Base-by-base conservation (phyloP, 805 yeast genomes). In the Metschnikowia lunata region DNA sequence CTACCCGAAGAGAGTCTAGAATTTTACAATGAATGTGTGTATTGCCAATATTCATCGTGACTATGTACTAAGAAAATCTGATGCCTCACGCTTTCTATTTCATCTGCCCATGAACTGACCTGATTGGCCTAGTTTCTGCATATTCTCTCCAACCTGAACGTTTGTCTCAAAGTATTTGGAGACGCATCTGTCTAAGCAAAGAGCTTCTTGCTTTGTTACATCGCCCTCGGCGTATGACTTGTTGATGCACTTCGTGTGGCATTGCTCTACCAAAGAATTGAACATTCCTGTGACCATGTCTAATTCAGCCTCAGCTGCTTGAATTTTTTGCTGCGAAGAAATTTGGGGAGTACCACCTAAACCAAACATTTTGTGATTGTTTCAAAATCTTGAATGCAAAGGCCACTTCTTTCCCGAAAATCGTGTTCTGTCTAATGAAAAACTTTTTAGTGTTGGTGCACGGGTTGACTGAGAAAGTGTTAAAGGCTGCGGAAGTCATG, bases 201-300 rank as follows among this genome's bases (percentile, higher is more conserved):
- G 71, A 37, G 88, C 80, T 70, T 90, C 97, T 56, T 74, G 80
- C 71, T 85, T 87, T 69, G 74, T 77, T 50, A 90, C 73, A 23
- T 82, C 89, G 44, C 88, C 84, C 42, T 87, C 90, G 41, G 66
- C 57, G 71, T 89, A 90, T 41, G 71, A 57, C 51, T 71, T 72
- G 60, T 58, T 75, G 62, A 89, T 85, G 72, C 98, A 90, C 71
- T 90, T 90, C 55, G 71, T 66, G 67, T 90, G 93, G 65, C 98
- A 90, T 56, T 88, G 84, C 59, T 84, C 90, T 23, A 89, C 95
- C 59, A 90, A 74, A 59, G 83, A 56, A 79, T 91, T 91, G 80
- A 91, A 91, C 97, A 91, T 89, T 57, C 93, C 96, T 33, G 97
- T 90, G 57, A 91, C 96, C 82, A 93, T 85, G 66, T 91, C 99